phyloP scores from a whole-genome alignment of 2,329 filamentous ascomycete species.

The Pseudomassariella vexata region DNA sequence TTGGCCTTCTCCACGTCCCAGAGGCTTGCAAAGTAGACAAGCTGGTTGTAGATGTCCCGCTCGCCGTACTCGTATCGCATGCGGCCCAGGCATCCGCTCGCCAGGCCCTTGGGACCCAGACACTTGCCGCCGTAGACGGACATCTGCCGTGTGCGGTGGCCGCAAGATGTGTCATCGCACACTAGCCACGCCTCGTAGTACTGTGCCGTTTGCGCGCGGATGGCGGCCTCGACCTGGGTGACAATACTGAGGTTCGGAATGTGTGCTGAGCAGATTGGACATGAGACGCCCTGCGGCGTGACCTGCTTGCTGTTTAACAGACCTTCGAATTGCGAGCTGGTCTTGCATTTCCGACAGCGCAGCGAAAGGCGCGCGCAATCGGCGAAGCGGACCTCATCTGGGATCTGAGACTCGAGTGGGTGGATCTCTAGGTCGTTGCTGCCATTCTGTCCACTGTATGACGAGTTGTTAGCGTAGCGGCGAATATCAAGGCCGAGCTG shows the following conservation, averaged over 20 bases:
- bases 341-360: conserved; percentile 76
- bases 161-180: conserved; percentile 85
- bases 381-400: conserved; percentile 83
- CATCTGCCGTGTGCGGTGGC: conserved; percentile 82
- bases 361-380: conserved; percentile 72
- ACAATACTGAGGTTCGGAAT: conserved; percentile 70
- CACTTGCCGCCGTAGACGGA: conserved; percentile 88
- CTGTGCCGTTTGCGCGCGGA: conserved; percentile 68
- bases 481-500: conserved; percentile 87
- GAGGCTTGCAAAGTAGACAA: conserved; percentile 77
- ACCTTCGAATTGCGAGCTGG: conserved; percentile 69
- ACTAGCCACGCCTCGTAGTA: conserved; percentile 93
- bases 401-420: conserved; percentile 89
- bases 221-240: conserved; percentile 80
- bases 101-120: conserved; percentile 79
- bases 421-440: conserved; percentile 67
- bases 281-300: conserved; percentile 64
- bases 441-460: conserved; percentile 33
- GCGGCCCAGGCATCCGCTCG: conserved; percentile 73
- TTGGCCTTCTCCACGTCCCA: conserved; percentile 87
- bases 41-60: conserved; percentile 89
- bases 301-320: conserved; percentile 35
- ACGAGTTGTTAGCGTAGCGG: conserved; percentile 69
- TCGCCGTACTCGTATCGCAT: conserved; percentile 88
- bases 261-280: conserved; percentile 59